Conservation (phyloP, 2,329 filamentous ascomycete species). For the Alternaria gaisen region DNA sequence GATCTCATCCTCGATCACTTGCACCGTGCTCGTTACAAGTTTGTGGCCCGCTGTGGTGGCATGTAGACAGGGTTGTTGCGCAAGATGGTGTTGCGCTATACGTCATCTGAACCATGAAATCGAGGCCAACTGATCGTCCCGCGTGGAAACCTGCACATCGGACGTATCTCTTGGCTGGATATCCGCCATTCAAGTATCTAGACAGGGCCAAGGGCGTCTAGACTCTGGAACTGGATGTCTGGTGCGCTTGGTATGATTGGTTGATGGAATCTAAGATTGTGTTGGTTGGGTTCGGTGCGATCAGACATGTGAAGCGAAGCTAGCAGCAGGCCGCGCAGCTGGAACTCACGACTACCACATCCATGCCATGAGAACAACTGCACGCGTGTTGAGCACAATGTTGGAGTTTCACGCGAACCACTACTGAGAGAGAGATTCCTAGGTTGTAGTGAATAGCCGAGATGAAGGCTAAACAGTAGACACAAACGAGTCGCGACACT, state of each 20-base stretch:
- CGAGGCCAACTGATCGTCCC: conserved; percentile 26
- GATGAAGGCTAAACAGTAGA: neutral
- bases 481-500: neutral
- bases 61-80: conserved; percentile 19
- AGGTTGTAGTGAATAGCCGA: neutral
- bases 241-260: neutral
- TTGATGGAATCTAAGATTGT: neutral
- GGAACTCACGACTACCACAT: neutral
- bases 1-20: conserved; percentile 28
- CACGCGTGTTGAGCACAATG: neutral
- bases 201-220: neutral
- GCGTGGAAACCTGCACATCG: conserved; percentile 20
- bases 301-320: neutral
- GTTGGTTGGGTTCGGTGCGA: neutral
- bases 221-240: neutral
- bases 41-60: conserved; percentile 20
- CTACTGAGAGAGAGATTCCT: neutral
- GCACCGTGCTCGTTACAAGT: conserved; percentile 15
- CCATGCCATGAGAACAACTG: neutral
- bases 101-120: conserved; percentile 21
- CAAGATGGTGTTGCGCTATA: conserved; percentile 17
- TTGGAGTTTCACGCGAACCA: neutral
- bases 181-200: neutral
- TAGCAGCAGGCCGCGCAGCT: neutral
- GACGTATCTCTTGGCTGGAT: conserved; percentile 2